Conservation (phyloP, 1,139 yeast genomes). For the Magnusiomyces sp. region DNA sequence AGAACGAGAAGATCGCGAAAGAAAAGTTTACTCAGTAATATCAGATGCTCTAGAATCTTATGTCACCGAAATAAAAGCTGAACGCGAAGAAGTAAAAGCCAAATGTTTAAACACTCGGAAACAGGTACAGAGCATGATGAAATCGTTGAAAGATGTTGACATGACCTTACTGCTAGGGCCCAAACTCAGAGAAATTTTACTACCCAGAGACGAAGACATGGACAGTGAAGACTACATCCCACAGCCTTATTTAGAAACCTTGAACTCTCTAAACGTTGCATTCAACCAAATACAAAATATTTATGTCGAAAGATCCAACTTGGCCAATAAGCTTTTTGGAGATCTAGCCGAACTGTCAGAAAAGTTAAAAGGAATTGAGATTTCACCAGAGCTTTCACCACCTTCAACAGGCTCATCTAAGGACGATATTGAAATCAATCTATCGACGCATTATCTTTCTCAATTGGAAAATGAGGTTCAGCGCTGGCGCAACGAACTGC, state of each 20-base stretch:
- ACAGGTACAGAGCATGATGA: slow-evolving; percentile 23
- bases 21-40: slow-evolving; percentile 26
- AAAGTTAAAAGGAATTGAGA: slow-evolving; percentile 9
- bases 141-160: slow-evolving; percentile 26
- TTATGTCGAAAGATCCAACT: slow-evolving; percentile 9
- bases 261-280: slow-evolving; percentile 2
- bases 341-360: slow-evolving; percentile 9
- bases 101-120: slow-evolving; percentile 24
- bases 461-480: slow-evolving; percentile 24
- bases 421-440: slow-evolving; percentile 14
- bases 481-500: slow-evolving; percentile 24
- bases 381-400: slow-evolving; percentile 6
- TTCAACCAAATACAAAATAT: slow-evolving; percentile 6
- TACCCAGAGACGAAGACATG: background rate
- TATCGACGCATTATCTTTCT: slow-evolving; percentile 20
- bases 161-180: slow-evolving; percentile 12
- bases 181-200: background rate
- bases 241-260: slow-evolving; percentile 7
- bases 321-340: slow-evolving; percentile 7
- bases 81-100: slow-evolving; percentile 23
- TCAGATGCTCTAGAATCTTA: slow-evolving; percentile 28
- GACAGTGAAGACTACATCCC: slow-evolving; percentile 2
- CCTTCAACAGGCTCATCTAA: slow-evolving; percentile 6
- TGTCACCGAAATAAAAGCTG: slow-evolving; percentile 24
- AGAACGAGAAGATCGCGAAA: slow-evolving; percentile 28